Percentiles rank a stretch among this genome's conserved stretches.
These are phyloP conservation scores for Coemansia sp. DNA, from an alignment of 192 early-diverging fungal species.

Conservation along the genomic window DNA sequence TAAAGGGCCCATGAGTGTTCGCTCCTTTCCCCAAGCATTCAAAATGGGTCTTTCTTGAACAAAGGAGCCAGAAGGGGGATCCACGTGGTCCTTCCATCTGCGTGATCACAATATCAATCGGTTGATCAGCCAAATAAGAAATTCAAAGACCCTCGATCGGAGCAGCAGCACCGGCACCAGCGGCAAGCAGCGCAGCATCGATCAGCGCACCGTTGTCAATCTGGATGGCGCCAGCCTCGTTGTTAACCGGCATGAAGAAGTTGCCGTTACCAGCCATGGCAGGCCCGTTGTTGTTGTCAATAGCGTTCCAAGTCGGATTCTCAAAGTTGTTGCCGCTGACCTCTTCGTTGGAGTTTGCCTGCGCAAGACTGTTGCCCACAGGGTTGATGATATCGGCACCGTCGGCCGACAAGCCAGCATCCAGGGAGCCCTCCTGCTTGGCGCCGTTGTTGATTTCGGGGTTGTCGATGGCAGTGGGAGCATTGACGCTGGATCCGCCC, in stretches of 20 bases:
- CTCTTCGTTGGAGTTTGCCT: conserved; percentile 39
- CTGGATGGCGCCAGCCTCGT: conserved; percentile 43
- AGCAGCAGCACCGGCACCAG: conserved; percentile 1
- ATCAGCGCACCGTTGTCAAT: conserved; percentile 47
- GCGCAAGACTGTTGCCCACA: conserved; percentile 33
- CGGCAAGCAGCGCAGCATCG: conserved; percentile 22
- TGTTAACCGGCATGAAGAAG: conserved; percentile 31
- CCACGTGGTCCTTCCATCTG: not conserved
- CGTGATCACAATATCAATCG: not conserved
- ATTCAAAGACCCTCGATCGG: conserved; percentile 1
- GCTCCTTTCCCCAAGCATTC: no score
- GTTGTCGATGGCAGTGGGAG: conserved; percentile 22
- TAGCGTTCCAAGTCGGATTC: conserved; percentile 34
- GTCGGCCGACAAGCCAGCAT: conserved; percentile 22
- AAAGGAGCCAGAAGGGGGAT: not conserved
- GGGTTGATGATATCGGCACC: conserved; percentile 35
- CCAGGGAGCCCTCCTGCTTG: conserved; percentile 25
- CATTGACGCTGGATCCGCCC: conserved; percentile 19
- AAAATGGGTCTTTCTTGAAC: not conserved
- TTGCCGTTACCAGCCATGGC: conserved; percentile 32
- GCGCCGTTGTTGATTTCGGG: conserved; percentile 33
- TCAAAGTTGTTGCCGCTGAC: conserved; percentile 32
- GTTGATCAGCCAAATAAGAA: not conserved
- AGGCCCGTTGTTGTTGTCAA: conserved; percentile 27
- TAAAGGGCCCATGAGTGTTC: no score